Evolutionary conservation across 2,329 filamentous ascomycete genomes (phyloP).

Genomic region (Hymenoscyphus fraxineus): DNA sequence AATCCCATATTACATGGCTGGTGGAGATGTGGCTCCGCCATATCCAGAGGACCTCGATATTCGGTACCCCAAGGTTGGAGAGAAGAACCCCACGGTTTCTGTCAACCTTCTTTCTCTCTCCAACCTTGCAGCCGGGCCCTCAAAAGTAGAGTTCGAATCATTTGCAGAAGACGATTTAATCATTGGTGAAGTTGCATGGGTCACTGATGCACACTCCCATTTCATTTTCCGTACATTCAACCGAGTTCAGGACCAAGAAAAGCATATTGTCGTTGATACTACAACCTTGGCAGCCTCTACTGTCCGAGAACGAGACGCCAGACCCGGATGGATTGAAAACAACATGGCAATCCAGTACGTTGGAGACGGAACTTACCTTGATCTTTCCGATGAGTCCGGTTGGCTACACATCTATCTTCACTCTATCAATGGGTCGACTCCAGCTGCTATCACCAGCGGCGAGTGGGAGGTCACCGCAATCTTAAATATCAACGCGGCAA

Average conservation of each 20-base stretch:
- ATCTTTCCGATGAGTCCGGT: conserved; percentile 62
- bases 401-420: conserved; percentile 65
- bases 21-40: conserved; percentile 51
- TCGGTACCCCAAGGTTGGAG: conserved; percentile 66
- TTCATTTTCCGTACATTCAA: conserved; percentile 65
- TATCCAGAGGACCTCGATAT: conserved; percentile 62
- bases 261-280: conserved; percentile 57
- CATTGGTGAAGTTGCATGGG: conserved; percentile 65
- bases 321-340: conserved; percentile 52
- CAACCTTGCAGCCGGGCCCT: conserved; percentile 39
- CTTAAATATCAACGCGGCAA: conserved; percentile 54
- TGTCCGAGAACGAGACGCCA: conserved; percentile 43
- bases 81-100: conserved; percentile 61
- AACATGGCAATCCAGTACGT: conserved; percentile 53
- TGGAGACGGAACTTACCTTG: conserved; percentile 51
- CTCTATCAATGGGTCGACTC: conserved; percentile 51
- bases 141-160: conserved; percentile 49
- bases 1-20: conserved; percentile 63
- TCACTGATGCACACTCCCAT: conserved; percentile 55
- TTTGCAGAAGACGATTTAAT: conserved; percentile 59
- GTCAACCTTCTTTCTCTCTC: conserved; percentile 56
- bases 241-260: conserved; percentile 63
- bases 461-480: conserved; percentile 63
- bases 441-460: conserved; percentile 51
- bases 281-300: conserved; percentile 46